Evolutionary conservation across 306 rosid species (phyloP).

Genomic region (Fragaria ananassa): DNA sequence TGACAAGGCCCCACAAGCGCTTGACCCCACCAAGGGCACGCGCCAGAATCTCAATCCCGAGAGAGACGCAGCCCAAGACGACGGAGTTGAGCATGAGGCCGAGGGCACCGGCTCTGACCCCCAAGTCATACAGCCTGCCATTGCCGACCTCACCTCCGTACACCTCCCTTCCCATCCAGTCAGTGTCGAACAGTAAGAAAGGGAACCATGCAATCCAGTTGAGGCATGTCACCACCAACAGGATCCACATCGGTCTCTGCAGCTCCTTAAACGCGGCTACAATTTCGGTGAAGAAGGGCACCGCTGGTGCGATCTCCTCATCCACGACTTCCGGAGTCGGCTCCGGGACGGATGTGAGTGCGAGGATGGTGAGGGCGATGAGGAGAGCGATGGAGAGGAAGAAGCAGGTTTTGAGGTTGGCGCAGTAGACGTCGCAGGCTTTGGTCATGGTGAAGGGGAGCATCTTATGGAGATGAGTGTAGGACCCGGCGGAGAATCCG

Average conservation of each 20-base stretch:
- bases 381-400: constrained; percentile 59
- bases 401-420: constrained; percentile 76
- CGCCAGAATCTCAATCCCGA: constrained; percentile 46
- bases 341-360: constrained; percentile 44
- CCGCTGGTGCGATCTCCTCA: neutral
- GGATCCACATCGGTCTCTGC: constrained; percentile 64
- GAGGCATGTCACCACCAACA: constrained; percentile 69
- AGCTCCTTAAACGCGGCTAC: constrained; percentile 51
- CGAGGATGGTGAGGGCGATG: constrained; percentile 19
- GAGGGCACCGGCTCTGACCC: constrained; percentile 70
- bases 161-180: constrained; percentile 94
- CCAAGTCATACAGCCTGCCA: constrained; percentile 44
- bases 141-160: constrained; percentile 63
- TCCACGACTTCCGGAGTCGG: neutral
- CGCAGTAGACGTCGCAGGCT: constrained; percentile 79
- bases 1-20: constrained; percentile 73
- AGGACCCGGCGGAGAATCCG: constrained; percentile 71
- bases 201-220: constrained; percentile 97
- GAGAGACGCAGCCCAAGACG: constrained; percentile 55
- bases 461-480: constrained; percentile 34
- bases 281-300: constrained; percentile 51
- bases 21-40: constrained; percentile 66
- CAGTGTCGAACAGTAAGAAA: constrained; percentile 76
- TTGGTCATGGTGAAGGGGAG: constrained; percentile 60
- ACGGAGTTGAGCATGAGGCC: constrained; percentile 77